Conservation (phyloP, 139 green algal genomes). For the Picochlorum sp. region DNA sequence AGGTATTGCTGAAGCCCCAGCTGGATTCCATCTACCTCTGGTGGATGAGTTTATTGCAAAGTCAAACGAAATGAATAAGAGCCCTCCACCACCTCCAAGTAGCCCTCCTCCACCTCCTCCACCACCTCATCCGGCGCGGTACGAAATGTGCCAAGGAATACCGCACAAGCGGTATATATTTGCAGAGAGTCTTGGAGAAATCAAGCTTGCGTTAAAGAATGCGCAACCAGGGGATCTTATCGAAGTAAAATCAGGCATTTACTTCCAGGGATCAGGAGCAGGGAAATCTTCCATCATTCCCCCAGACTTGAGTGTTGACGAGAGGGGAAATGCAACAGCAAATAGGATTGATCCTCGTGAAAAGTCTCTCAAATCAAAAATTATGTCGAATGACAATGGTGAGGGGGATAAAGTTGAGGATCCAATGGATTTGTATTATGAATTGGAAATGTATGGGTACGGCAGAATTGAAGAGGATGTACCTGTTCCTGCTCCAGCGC, state of each 20-base stretch:
- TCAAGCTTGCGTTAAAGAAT: conserved; percentile 5
- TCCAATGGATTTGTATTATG: too few relatives aligned
- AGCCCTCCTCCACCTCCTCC: background rate
- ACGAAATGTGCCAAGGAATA: conserved; percentile 3
- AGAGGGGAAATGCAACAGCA: too few relatives aligned
- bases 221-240: conserved; percentile 9
- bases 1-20: too few relatives aligned
- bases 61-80: background rate
- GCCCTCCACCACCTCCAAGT: background rate
- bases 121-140: conserved; percentile 1
- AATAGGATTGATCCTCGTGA: too few relatives aligned
- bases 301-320: too few relatives aligned
- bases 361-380: too few relatives aligned
- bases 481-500: background rate
- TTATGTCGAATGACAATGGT: too few relatives aligned
- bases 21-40: background rate
- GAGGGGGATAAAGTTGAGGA: too few relatives aligned
- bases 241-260: conserved; percentile 4
- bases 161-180: background rate
- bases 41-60: background rate
- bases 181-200: background rate
- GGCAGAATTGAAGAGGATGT: too few relatives aligned
- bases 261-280: background rate
- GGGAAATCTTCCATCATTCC: background rate
- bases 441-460: too few relatives aligned